Evolutionary conservation across 768 basidiomycete genomes (phyloP).

Genomic region (Mycena chlorophos): DNA sequence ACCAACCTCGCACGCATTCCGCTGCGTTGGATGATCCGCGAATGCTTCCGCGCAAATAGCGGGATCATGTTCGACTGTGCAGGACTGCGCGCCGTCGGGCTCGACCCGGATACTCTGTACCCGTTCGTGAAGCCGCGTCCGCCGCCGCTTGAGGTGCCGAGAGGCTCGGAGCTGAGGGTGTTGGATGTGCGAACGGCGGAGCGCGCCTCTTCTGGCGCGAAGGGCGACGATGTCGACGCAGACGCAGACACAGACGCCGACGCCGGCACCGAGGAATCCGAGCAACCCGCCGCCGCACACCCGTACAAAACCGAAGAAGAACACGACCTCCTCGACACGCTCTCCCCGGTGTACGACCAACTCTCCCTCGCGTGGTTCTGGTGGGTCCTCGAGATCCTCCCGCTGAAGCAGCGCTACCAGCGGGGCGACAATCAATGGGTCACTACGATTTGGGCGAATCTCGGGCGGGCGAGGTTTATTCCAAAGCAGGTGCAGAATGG

Average conservation of each 20-base stretch:
- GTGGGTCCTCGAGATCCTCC: conserved; percentile 38
- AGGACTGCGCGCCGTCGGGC: conserved; percentile 34
- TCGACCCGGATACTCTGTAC: conserved; percentile 38
- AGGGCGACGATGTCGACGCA: no score
- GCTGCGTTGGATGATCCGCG: conserved; percentile 59
- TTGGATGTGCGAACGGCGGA: conserved; percentile 34
- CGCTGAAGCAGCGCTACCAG: conserved; percentile 20
- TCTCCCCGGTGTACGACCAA: conserved; percentile 49
- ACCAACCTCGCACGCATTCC: conserved; percentile 55
- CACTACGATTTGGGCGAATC: conserved; percentile 21
- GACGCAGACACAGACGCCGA: conserved; percentile 1
- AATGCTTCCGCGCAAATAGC: conserved; percentile 41
- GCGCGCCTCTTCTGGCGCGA: no score
- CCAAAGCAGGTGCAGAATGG: conserved; percentile 27
- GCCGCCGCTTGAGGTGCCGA: conserved; percentile 35
- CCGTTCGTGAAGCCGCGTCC: conserved; percentile 41
- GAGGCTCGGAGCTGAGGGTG: conserved; percentile 7
- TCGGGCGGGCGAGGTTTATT: conserved; percentile 32
- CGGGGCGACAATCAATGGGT: conserved; percentile 19
- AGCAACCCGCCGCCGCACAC: background rate
- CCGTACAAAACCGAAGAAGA: conserved; percentile 41
- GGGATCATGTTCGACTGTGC: conserved; percentile 45
- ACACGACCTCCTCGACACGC: conserved; percentile 50
- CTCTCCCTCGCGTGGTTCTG: conserved; percentile 42
- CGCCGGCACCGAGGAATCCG: conserved; percentile 6